These are phyloP conservation scores for Teunomyces tritomae DNA, from an alignment of 805 yeast species.

Conservation along the genomic window DNA sequence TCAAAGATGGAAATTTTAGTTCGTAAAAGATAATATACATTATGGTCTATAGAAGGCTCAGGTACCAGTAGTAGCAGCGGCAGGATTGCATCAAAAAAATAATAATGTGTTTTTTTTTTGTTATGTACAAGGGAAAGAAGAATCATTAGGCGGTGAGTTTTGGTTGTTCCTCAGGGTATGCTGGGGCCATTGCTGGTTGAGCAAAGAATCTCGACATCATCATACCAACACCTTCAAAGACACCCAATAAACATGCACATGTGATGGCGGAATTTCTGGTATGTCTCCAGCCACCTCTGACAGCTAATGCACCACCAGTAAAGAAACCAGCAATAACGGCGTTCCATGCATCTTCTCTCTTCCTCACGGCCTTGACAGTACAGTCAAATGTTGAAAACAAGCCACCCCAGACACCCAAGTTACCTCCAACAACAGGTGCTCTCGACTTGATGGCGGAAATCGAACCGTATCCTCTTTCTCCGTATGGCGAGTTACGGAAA, in stretches of 20 bases:
- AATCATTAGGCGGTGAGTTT: conserved; percentile 33
- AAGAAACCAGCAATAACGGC: conserved; percentile 97
- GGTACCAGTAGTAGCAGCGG: no score
- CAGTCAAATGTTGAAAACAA: conserved; percentile 94
- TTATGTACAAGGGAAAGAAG: conserved; percentile 2
- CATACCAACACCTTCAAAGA: conserved; percentile 97
- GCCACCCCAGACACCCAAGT: conserved; percentile 99
- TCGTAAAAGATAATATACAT: not conserved
- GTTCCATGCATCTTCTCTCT: conserved; percentile 98
- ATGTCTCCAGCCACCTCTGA: conserved; percentile 98
- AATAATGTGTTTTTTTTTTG: not conserved
- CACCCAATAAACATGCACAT: conserved; percentile 95
- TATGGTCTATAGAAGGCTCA: conserved; percentile 1
- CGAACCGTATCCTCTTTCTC: conserved; percentile 91
- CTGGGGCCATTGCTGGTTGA: conserved; percentile 54
- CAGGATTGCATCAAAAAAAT: not conserved
- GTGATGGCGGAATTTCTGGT: conserved; percentile 95
- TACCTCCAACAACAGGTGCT: conserved; percentile 98
- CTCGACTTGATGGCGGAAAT: conserved; percentile 88
- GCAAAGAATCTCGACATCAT: conserved; percentile 91
- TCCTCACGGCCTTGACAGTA: conserved; percentile 90
- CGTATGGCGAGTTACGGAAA: conserved; percentile 95
- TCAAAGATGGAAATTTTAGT: not conserved
- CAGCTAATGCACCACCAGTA: conserved; percentile 96
- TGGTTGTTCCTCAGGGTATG: conserved; percentile 40